Base-by-base conservation (phyloP, 2,329 filamentous ascomycete genomes). In the Fusarium musae region DNA sequence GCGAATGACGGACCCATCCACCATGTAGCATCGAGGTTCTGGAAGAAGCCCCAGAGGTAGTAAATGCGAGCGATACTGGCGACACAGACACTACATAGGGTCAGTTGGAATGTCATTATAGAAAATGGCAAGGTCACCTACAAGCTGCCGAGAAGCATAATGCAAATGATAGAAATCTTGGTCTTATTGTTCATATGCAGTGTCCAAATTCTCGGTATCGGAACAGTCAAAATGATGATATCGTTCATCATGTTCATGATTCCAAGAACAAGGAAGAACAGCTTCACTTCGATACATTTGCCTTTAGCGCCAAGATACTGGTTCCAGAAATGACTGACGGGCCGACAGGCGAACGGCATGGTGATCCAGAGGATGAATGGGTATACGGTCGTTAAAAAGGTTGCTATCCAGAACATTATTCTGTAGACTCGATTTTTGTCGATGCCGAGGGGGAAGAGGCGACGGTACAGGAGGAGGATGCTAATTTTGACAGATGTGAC, bases 161-260 rank as follows among this genome's bases (percentile, higher is more conserved):
- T 68, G 12, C 65, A 53, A 12, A 68, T 68, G 7, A 68, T 57
- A 6, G 65, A 68, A 9, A 68, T 43, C 15, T 63, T 68, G 0
- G 65, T 68, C 56, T 50, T 68, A 1, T 68, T 68, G 37, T 68
- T 68, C 65, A 68, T 68, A 16, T 68, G 64, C 1, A 68, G 10
- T 2, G 56, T 39, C 65, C 63, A 68, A 11, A 68, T 68, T 4
- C 65, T 65, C 5, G 65, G 65, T 21, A 68, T 68, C 0, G 65
- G 65, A 16, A 68, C 65, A 17, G 8, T 50, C n/a, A 68, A 9
- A 3, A 68, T 68, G 1, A 68, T 47, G 2, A 68, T 68, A 9
- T 68, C 63, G 8, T 68, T 68, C 30, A 68, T 30, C 65, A 68
- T 68, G 30, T 68, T 68, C 65, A 68, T 68, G 12, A 68, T 37